Evolutionary conservation across 345 rosid genomes (phyloP).

Genomic region (Linum tenue): DNA sequence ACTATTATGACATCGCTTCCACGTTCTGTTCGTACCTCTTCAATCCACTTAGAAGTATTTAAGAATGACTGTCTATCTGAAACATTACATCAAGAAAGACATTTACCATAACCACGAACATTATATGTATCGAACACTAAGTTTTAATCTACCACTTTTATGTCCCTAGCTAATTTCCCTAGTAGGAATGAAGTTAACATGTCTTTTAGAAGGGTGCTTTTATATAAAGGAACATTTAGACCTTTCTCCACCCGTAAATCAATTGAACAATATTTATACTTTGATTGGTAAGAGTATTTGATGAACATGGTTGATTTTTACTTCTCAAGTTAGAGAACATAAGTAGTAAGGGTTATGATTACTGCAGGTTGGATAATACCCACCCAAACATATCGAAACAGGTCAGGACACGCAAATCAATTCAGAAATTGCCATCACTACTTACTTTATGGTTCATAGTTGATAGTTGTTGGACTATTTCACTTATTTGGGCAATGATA

Average conservation of each 20-base stretch:
- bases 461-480: neutral
- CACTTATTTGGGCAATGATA: neutral
- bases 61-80: constrained; percentile 3
- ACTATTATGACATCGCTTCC: constrained; percentile 7
- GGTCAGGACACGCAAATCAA: too few species aligned
- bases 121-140: neutral
- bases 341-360: neutral
- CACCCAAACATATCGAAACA: too few species aligned
- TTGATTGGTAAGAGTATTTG: neutral
- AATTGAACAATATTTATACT: neutral
- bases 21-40: constrained; percentile 5
- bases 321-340: neutral
- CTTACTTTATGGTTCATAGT: too few species aligned
- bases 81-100: neutral
- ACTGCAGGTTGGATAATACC: too few species aligned
- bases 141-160: too few species aligned
- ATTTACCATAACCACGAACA: neutral
- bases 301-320: neutral
- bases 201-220: neutral
- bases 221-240: neutral
- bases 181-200: too few species aligned
- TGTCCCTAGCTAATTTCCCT: too few species aligned
- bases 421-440: too few species aligned
- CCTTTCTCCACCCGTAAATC: neutral
- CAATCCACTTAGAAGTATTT: constrained; percentile 3